Conservation (phyloP, 257 asterid genomes). For the Cordia subcordata region DNA sequence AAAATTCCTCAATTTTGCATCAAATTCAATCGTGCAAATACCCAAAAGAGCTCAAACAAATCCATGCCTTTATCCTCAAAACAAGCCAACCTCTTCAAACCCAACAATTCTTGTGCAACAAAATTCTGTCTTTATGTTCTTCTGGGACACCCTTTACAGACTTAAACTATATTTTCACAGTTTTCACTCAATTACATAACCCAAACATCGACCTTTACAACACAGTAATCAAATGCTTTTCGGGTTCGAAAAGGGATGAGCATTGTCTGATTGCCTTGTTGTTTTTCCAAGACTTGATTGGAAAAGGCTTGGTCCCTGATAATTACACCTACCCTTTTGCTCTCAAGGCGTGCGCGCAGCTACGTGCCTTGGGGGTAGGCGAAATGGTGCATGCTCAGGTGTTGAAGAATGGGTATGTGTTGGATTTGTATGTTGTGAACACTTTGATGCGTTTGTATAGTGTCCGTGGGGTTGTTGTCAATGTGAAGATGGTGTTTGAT, state of each 20-base stretch:
- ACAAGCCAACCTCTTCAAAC: slow-evolving; percentile 20
- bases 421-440: slow-evolving; percentile 35
- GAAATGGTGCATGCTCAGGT: slow-evolving; percentile 28
- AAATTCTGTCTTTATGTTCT: slow-evolving; percentile 28
- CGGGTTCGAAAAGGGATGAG: slow-evolving; percentile 12
- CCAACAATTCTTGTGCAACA: slow-evolving; percentile 27
- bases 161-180: slow-evolving; percentile 25
- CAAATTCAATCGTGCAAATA: slow-evolving; percentile 31
- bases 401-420: slow-evolving; percentile 30
- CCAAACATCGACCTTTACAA: slow-evolving; percentile 20
- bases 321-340: slow-evolving; percentile 40
- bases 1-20: slow-evolving; percentile 8
- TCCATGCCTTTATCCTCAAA: slow-evolving; percentile 25
- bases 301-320: slow-evolving; percentile 26
- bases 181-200: slow-evolving; percentile 21
- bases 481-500: slow-evolving; percentile 32
- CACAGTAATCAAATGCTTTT: slow-evolving; percentile 17
- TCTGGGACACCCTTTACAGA: slow-evolving; percentile 18
- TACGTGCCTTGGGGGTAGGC: slow-evolving; percentile 24
- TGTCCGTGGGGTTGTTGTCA: slow-evolving; percentile 24
- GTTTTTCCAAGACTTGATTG: slow-evolving; percentile 21
- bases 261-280: slow-evolving; percentile 14
- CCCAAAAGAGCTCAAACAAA: slow-evolving; percentile 26
- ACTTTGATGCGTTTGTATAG: slow-evolving; percentile 31
- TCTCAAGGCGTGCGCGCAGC: slow-evolving; percentile 32